Base-by-base conservation (phyloP, 352 stramenopile species). In the Bremia lactucae region DNA sequence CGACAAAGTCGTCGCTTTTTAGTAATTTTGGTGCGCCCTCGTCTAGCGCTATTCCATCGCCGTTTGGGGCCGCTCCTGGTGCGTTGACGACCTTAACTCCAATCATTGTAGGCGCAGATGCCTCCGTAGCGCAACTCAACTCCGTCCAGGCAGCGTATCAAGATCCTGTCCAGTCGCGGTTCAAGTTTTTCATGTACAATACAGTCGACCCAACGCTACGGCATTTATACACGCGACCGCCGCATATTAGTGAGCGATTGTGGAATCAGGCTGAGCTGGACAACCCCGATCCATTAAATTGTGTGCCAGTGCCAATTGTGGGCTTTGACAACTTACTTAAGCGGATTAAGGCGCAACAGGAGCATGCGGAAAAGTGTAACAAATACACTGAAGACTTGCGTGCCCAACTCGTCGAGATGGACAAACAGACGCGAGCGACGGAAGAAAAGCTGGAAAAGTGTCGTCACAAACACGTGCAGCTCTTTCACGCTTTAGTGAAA, bases 131-230 rank as follows among this genome's bases (percentile, higher is more conserved):
- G 18, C 77, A 87, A 54, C 52, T 93, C 7, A 87, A 89, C 41
- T 72, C 73, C 26, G 59, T 93, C 43, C 87, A 88, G 49, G 76
- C 80, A 37, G 78, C 78, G 22, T 93, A 93, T 43, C 59, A 87
- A 40, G 81, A 93, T 45, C 76, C 73, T 1, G 63, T 64, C 34
- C 81, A 91, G 59, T 93, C 81, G 18, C 75, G 81, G 1, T 93
- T 93, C 65, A 93, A 93, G 50, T 88, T 90, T 40, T 59, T 93
- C 22, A 80, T 93, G 64, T 93, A 93, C 66, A 93, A 93, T 53
- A 78, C 75, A 13, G 78, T 93, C 2, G 81, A 93, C 42, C 78
- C 81, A 18, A 81, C 72, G 24, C 76, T 88, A 46, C 62, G 78
- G 3, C 78, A 89, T 31, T 39, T 93, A 46, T 93, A 93, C 46